Evolutionary conservation across 257 asterid genomes (phyloP).

Genomic region (Ocimum tenuiflorum): DNA sequence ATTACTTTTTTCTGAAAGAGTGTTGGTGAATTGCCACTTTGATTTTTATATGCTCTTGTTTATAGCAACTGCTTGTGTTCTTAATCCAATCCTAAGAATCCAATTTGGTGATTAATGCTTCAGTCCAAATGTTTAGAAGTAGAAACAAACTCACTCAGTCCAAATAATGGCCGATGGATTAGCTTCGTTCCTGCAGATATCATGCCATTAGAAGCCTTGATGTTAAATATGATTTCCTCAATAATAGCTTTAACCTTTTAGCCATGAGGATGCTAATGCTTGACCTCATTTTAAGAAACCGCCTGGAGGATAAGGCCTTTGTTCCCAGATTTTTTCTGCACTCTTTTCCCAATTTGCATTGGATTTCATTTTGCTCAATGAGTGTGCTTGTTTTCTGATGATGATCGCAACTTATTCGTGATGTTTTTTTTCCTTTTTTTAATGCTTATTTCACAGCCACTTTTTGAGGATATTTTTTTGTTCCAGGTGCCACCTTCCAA

Average conservation of each 20-base stretch:
- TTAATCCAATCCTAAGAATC: not conserved
- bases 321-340: not conserved
- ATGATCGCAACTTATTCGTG: slow-evolving; percentile 5
- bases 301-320: not conserved
- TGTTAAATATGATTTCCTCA: not conserved
- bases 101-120: not conserved
- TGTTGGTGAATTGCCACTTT: not conserved
- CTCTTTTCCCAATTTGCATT: not conserved
- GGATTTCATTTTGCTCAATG: not conserved
- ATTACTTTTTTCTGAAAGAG: not conserved
- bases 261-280: not conserved
- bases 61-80: not conserved
- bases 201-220: not conserved
- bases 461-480: slow-evolving; percentile 26
- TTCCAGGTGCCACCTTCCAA: slow-evolving; percentile 93
- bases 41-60: not conserved
- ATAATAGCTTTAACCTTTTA: not conserved
- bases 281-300: slow-evolving; percentile 1
- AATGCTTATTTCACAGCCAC: not conserved
- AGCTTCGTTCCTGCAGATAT: not conserved
- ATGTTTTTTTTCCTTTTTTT: slow-evolving; percentile 9
- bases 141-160: not conserved
- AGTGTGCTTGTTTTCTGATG: not conserved
- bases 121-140: slow-evolving; percentile 5
- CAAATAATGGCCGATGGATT: not conserved